Percentiles rank a stretch among this genome's conserved stretches.
Evolutionary conservation across 164 flowering plant species (phyloP).

Genomic region (Macadamia tetraphylla): DNA sequence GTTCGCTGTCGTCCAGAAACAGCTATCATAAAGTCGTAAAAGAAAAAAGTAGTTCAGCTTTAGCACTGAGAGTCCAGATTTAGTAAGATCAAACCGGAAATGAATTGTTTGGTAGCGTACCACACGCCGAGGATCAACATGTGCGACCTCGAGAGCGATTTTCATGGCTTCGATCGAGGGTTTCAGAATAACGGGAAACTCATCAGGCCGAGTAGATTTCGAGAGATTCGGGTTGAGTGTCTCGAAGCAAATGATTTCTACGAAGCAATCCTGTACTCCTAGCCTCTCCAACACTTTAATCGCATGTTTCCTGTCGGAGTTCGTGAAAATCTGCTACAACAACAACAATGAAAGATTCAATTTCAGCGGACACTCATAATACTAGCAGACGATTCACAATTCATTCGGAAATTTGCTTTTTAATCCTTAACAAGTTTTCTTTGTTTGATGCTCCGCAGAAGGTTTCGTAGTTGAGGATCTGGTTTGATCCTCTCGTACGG

Average conservation of each 20-base stretch:
- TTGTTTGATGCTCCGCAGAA: slow-evolving; percentile 53
- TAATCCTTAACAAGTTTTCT: slow-evolving; percentile 55
- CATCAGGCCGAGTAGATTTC: slow-evolving; percentile 45
- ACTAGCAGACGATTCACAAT: not conserved
- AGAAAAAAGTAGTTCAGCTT: too few relatives aligned
- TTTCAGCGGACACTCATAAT: not conserved
- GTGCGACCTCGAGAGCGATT: slow-evolving; percentile 48
- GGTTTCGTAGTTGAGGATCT: slow-evolving; percentile 47
- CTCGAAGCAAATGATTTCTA: slow-evolving; percentile 81
- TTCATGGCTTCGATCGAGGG: slow-evolving; percentile 73
- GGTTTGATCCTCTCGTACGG: slow-evolving; percentile 75
- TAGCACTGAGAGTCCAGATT: too few relatives aligned
- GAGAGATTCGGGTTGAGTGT: slow-evolving; percentile 72
- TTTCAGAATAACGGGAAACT: slow-evolving; percentile 70
- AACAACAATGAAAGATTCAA: not conserved
- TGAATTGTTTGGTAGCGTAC: slow-evolving; percentile 22
- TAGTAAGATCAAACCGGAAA: not conserved
- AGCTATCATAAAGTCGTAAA: slow-evolving; percentile 34
- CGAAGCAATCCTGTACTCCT: slow-evolving; percentile 75
- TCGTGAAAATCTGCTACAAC: slow-evolving; percentile 63
- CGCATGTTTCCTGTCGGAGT: slow-evolving; percentile 79
- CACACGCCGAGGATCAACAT: slow-evolving; percentile 64
- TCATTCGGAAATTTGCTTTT: not conserved
- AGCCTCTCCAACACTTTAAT: slow-evolving; percentile 46
- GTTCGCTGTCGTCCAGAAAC: slow-evolving; percentile 69